These are phyloP conservation scores for Xylaria sp. DNA, from an alignment of 2,329 filamentous ascomycete species.

Conservation along the genomic window DNA sequence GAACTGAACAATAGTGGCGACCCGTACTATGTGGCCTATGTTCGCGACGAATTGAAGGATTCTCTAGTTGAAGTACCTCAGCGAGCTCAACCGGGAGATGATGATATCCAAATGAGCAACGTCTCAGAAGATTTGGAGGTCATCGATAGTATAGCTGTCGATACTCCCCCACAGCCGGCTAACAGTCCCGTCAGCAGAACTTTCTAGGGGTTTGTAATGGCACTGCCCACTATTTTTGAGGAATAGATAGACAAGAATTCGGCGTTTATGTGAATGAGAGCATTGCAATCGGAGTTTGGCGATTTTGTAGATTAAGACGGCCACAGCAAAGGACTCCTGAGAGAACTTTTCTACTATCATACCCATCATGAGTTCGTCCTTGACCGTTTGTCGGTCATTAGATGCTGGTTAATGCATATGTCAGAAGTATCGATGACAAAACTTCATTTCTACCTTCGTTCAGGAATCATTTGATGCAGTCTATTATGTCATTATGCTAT, in stretches of 20 bases:
- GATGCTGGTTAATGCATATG: neutral
- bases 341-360: conserved; percentile 3
- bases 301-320: conserved; percentile 23
- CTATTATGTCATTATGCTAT: too few relatives aligned
- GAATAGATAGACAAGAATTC: conserved; percentile 12
- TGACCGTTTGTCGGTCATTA: neutral
- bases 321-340: neutral
- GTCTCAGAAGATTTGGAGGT: conserved; percentile 43
- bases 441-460: too few relatives aligned
- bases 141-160: conserved; percentile 47
- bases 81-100: conserved; percentile 42
- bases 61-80: conserved; percentile 61
- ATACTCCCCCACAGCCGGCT: conserved; percentile 31
- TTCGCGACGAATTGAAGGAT: conserved; percentile 73
- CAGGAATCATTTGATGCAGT: too few relatives aligned
- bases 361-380: neutral
- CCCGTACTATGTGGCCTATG: conserved; percentile 85
- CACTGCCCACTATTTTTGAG: conserved; percentile 4
- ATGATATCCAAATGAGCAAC: conserved; percentile 12
- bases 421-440: too few relatives aligned
- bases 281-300: conserved; percentile 30
- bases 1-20: conserved; percentile 76
- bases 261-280: conserved; percentile 10
- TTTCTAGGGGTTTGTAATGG: conserved; percentile 23
- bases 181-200: conserved; percentile 31